A percentile compares a stretch with the other conserved stretches of the same genome.
Evolutionary conservation across 306 rosid species (phyloP).

Genomic region (Ochetophila trinervis): DNA sequence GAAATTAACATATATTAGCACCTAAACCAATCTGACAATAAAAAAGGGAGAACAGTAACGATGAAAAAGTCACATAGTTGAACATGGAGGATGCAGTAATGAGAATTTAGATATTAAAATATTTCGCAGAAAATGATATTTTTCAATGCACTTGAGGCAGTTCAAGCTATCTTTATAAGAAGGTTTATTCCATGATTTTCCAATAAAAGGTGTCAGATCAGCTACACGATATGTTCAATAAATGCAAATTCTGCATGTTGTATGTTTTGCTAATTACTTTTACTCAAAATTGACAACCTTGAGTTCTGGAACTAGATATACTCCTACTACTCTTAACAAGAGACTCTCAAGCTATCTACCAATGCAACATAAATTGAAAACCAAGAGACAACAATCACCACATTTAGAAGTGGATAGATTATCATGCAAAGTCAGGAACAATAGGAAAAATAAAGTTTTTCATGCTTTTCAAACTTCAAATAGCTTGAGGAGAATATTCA

Average conservation of each 20-base stretch:
- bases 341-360: background rate
- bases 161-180: background rate
- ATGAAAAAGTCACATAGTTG: too few species aligned
- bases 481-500: background rate
- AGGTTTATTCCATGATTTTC: background rate
- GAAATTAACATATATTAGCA: too few species aligned
- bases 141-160: background rate
- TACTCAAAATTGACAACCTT: background rate
- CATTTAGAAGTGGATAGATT: background rate
- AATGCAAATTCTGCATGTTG: too few species aligned
- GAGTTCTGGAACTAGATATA: background rate
- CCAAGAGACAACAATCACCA: background rate
- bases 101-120: background rate
- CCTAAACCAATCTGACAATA: too few species aligned
- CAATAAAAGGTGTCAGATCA: too few species aligned
- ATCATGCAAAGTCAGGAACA: constrained; percentile 5
- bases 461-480: background rate
- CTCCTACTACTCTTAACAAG: background rate
- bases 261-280: background rate
- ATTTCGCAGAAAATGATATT: background rate
- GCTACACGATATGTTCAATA: too few species aligned
- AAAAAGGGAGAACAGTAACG: too few species aligned
- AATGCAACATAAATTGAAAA: background rate
- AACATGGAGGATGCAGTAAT: background rate
- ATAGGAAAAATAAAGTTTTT: background rate